phyloP scores from a whole-genome alignment of 768 basidiomycete species.

The Coprinellus aureogranulatus region DNA sequence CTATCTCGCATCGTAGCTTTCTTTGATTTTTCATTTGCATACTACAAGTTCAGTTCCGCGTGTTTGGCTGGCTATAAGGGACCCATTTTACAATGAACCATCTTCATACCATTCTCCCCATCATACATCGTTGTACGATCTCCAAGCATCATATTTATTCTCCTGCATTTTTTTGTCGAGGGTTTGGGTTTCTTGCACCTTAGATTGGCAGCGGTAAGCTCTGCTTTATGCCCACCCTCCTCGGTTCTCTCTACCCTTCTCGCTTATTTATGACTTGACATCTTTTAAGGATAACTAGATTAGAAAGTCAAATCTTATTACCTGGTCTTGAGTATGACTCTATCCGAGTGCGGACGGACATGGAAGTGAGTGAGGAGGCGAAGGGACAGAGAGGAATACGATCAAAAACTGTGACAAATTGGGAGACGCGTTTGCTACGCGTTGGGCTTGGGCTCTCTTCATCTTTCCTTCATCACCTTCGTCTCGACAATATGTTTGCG shows the following conservation, averaged over 20 bases:
- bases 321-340: too few relatives aligned
- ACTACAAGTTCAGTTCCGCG: not conserved
- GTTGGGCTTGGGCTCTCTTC: not conserved
- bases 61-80: too few relatives aligned
- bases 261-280: not conserved
- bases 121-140: slow-evolving; percentile 1
- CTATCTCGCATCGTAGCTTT: not conserved
- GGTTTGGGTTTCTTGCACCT: too few relatives aligned
- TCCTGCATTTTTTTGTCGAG: not conserved
- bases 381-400: not conserved
- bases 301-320: not conserved
- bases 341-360: too few relatives aligned
- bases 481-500: slow-evolving; percentile 63
- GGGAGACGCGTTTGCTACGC: slow-evolving; percentile 3
- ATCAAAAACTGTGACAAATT: slow-evolving; percentile 2
- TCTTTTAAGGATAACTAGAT: not conserved
- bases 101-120: not conserved
- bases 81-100: not conserved
- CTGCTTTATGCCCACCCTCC: too few relatives aligned
- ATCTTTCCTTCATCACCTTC: slow-evolving; percentile 7
- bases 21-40: not conserved
- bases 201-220: too few relatives aligned
- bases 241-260: not conserved
- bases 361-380: not conserved
- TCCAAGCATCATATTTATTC: slow-evolving; percentile 1